Base-by-base conservation (phyloP, 176 grass and related monocot genomes). In the Avena insularis region DNA sequence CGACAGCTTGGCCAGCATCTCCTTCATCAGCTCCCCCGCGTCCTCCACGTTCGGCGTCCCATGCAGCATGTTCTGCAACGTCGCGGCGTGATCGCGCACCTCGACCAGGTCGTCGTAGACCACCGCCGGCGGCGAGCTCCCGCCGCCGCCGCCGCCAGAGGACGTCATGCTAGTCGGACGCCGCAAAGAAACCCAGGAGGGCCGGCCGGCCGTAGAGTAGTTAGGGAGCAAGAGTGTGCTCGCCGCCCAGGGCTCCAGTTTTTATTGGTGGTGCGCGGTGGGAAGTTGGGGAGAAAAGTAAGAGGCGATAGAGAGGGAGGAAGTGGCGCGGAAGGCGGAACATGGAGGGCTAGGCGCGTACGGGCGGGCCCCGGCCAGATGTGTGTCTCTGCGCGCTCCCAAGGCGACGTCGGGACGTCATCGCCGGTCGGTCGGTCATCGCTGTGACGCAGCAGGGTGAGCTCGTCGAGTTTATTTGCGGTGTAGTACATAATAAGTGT, bases 191-290 rank as follows among this genome's bases (percentile, higher is more conserved):
- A 43, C 40, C 40, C 6, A 43, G 40, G 0, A 43, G 40, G 40
- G 40, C 0, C 40, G 62, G 62, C 62, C 23, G 61, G 61, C 61
- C 4, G 23, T 29, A 66, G 63, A 67, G 64, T 15, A 67, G 64
- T 67, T 67, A 17, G 64, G 13, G 35, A 9, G 59, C 8, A 25
- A 62, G 64, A 27, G 64, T 36, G 64, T 3, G 25, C 63, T 66
- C 63, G 14, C 63, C 10, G 59, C 3, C 4, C 59, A 23, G 9
- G 3, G 59, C 23, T 63, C 21, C 45, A 27, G 90, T 81, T 82
- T 88, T 88, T 91, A 91, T 91, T 55, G 86, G 86, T 55, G 80
- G 86, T 55, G 80, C n/a, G 73, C 14, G 4, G 79, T 76, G 68
- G 77, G 86, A 81, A 77, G 70, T 47, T 81, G 86, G 78, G 90